Evolutionary conservation across 768 basidiomycete genomes (phyloP).

Genomic region (Rhodotorula babjevae): DNA sequence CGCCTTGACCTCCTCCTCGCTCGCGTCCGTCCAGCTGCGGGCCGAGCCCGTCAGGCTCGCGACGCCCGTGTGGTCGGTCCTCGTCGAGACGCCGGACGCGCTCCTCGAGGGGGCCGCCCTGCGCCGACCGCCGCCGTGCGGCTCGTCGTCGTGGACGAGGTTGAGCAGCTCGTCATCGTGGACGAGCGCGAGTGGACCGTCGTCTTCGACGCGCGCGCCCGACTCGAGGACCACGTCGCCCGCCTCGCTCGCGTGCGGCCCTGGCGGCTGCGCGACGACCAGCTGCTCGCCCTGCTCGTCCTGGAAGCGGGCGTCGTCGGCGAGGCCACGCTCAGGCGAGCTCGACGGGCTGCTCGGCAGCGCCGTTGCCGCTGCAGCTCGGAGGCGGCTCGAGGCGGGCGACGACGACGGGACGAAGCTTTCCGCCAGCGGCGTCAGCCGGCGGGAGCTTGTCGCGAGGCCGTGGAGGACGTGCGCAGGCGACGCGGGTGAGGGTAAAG

Average conservation of each 20-base stretch:
- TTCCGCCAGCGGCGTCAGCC: constrained; percentile 15
- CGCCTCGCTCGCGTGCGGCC: too few relatives aligned
- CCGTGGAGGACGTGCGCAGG: neutral
- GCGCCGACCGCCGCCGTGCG: too few relatives aligned
- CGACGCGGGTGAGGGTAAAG: neutral
- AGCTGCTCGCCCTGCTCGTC: neutral
- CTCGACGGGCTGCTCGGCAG: neutral
- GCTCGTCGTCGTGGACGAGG: neutral
- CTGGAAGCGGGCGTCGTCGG: too few relatives aligned
- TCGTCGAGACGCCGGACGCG: constrained; percentile 10
- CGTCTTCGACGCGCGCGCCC: too few relatives aligned
- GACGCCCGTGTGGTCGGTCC: constrained; percentile 22
- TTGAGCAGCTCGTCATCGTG: neutral
- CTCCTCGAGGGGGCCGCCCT: neutral
- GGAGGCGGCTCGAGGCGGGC: neutral
- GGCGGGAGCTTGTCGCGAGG: neutral
- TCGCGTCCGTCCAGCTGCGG: neutral
- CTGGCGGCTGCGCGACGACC: neutral
- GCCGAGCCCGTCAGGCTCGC: constrained; percentile 15
- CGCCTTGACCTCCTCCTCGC: neutral
- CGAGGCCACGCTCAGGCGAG: neutral
- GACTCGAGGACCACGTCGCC: too few relatives aligned
- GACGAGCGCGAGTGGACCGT: too few relatives aligned
- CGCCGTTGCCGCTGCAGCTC: neutral
- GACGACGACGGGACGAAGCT: neutral